These are phyloP conservation scores for Pythium brachiatum DNA, from an alignment of 352 stramenopile species.

Conservation along the genomic window DNA sequence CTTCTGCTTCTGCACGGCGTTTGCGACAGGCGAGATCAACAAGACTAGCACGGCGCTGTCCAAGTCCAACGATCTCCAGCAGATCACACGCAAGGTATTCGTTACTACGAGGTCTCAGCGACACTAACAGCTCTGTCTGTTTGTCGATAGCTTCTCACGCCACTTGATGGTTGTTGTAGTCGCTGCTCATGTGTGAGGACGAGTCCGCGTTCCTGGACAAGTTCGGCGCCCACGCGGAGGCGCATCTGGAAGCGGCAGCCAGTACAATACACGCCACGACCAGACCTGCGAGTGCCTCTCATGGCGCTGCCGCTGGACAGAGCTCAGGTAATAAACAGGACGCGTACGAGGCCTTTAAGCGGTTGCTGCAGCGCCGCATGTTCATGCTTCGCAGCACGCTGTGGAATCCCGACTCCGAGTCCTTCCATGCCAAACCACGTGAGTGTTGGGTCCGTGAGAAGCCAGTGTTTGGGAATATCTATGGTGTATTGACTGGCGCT, in stretches of 20 bases:
- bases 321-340: neutral
- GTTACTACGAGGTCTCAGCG: neutral
- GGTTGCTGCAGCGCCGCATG: conserved; percentile 56
- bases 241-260: conserved; percentile 13
- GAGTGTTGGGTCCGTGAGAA: conserved; percentile 10
- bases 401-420: conserved; percentile 65
- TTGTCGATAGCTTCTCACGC: neutral
- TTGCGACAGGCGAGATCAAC: conserved; percentile 23
- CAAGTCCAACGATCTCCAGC: conserved; percentile 38
- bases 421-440: conserved; percentile 53
- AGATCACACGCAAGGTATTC: conserved; percentile 68
- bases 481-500: neutral
- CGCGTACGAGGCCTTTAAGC: conserved; percentile 31
- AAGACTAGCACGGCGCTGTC: conserved; percentile 20
- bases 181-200: conserved; percentile 51
- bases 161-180: conserved; percentile 26
- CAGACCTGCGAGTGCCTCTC: neutral
- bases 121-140: neutral
- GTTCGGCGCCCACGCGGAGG: conserved; percentile 57
- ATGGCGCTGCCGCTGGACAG: conserved; percentile 13
- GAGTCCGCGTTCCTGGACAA: conserved; percentile 52
- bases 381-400: conserved; percentile 71
- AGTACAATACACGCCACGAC: neutral
- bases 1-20: conserved; percentile 51
- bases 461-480: too few relatives aligned